Evolutionary conservation across 2,329 filamentous ascomycete genomes (phyloP).

Genomic region (Sarocladiaceae sp.): DNA sequence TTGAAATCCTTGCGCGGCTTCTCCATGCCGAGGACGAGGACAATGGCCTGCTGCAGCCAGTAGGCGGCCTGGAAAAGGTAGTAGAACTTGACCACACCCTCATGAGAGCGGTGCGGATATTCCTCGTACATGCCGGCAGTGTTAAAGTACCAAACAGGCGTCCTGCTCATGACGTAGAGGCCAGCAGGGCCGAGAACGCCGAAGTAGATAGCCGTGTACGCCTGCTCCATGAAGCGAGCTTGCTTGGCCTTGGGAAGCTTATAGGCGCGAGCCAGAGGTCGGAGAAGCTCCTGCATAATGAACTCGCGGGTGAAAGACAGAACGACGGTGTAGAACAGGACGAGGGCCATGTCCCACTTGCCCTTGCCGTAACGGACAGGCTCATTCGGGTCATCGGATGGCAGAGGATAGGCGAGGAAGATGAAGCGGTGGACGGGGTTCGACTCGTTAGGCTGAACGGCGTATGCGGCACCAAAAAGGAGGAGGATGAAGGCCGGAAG

Average conservation of each 20-base stretch:
- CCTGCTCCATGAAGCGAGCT: conserved; percentile 90
- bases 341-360: conserved; percentile 77
- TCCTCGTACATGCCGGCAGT: conserved; percentile 82
- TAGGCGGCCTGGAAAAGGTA: conserved; percentile 92
- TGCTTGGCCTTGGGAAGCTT: conserved; percentile 76
- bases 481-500: conserved; percentile 63
- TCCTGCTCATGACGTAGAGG: conserved; percentile 82
- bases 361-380: conserved; percentile 79
- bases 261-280: conserved; percentile 63
- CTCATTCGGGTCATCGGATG: conserved; percentile 35
- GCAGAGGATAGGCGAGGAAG: conserved; percentile 81
- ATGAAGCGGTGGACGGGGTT: conserved; percentile 78
- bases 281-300: conserved; percentile 84
- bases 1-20: conserved; percentile 93
- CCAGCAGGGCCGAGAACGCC: conserved; percentile 73
- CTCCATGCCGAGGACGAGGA: conserved; percentile 79
- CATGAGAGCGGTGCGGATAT: conserved; percentile 78
- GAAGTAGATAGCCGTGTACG: conserved; percentile 92
- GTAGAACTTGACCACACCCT: conserved; percentile 84
- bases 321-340: conserved; percentile 82
- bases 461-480: conserved; percentile 61
- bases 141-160: conserved; percentile 96
- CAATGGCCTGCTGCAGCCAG: conserved; percentile 92
- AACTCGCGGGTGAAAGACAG: conserved; percentile 93
- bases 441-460: conserved; percentile 65